phyloP scores from a whole-genome alignment of 371 early-diverging fungal species.

The Batrachochytrium dendrobatidis region DNA sequence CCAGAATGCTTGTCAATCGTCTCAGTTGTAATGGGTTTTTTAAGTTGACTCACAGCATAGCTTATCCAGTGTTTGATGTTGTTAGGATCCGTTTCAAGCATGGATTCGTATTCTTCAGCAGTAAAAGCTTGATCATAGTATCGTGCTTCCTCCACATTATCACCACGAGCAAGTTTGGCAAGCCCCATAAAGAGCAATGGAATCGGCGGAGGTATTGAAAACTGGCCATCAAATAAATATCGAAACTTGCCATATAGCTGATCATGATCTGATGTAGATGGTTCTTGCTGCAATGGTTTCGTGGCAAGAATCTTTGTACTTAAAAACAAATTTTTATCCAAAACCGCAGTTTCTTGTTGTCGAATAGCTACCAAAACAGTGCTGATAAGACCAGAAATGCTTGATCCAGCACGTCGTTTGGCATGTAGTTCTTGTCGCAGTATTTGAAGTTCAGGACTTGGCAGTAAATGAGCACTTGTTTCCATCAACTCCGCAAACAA shows the following conservation, averaged over 20 bases:
- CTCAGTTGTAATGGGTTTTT: constrained; percentile 14
- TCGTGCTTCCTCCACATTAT: constrained; percentile 12
- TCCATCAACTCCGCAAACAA: constrained; percentile 8
- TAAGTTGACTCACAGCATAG: constrained; percentile 23
- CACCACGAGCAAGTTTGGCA: constrained; percentile 12
- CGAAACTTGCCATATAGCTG: no score
- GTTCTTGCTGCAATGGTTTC: not conserved
- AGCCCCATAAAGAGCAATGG: not conserved
- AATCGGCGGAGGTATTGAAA: not conserved
- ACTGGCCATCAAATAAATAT: not conserved
- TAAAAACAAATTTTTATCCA: not conserved
- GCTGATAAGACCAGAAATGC: not conserved
- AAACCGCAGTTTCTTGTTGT: not conserved
- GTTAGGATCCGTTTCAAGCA: constrained; percentile 14
- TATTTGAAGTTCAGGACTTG: not conserved
- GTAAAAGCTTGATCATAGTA: constrained; percentile 19
- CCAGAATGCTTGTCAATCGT: constrained; percentile 6
- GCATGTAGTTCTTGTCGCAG: not conserved
- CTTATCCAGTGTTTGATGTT: constrained; percentile 23
- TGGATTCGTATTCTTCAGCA: constrained; percentile 17
- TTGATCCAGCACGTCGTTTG: not conserved
- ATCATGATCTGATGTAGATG: not conserved
- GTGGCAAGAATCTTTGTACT: not conserved
- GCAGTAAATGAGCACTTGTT: not conserved
- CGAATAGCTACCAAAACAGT: not conserved